Conservation (phyloP, 352 stramenopile genomes). For the Globisporangium yorkense region DNA sequence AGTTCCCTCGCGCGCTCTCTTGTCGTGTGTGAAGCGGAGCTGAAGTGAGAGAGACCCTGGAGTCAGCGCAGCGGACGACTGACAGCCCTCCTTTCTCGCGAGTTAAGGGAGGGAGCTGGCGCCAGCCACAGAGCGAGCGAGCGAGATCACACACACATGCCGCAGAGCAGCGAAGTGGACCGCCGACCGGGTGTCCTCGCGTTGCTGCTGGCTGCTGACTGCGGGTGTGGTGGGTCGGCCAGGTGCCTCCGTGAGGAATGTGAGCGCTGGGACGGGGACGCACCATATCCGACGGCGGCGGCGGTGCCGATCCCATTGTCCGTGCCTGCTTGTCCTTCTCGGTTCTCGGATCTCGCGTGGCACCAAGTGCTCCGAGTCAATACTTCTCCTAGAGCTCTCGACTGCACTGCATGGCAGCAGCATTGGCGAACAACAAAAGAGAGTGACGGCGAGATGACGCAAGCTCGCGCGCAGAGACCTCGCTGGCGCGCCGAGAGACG, state of each 20-base stretch:
- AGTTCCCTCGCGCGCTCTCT: neutral
- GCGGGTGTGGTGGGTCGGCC: too few relatives aligned
- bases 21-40: neutral
- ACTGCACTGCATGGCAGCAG: too few relatives aligned
- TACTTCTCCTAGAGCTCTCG: too few relatives aligned
- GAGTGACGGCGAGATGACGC: neutral
- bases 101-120: neutral
- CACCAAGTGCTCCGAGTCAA: too few relatives aligned
- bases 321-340: neutral
- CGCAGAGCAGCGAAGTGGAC: neutral
- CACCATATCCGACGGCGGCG: neutral
- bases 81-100: neutral
- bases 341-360: too few relatives aligned
- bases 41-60: neutral
- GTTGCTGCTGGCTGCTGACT: too few relatives aligned
- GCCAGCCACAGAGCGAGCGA: neutral
- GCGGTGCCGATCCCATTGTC: neutral
- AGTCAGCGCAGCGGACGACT: neutral
- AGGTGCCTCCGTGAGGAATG: too few relatives aligned
- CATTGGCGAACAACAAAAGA: neutral
- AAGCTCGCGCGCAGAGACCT: neutral
- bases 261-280: too few relatives aligned
- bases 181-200: too few relatives aligned
- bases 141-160: neutral
- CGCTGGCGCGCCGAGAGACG: neutral